Evolutionary conservation across 805 yeast species (phyloP).

Genomic region (Nakazawaea pomicola): DNA sequence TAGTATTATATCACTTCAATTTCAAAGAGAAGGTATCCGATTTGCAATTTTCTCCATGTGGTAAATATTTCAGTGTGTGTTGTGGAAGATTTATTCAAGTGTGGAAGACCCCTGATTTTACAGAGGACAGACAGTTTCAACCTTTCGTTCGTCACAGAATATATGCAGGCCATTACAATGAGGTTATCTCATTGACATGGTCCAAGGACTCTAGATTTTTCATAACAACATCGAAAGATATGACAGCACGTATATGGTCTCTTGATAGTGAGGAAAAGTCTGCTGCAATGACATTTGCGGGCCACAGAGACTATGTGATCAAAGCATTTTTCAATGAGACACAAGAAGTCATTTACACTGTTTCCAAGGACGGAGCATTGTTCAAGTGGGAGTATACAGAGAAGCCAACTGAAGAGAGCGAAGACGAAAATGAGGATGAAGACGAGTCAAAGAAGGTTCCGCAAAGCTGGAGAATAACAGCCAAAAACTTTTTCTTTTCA

Average conservation of each 20-base stretch:
- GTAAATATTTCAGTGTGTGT: constrained; percentile 81
- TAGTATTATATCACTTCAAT: constrained; percentile 90
- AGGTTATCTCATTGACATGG: constrained; percentile 78
- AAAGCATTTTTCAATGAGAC: constrained; percentile 82
- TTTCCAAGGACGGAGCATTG: constrained; percentile 92
- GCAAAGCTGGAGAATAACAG: constrained; percentile 77
- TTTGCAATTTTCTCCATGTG: constrained; percentile 84
- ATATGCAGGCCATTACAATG: constrained; percentile 90
- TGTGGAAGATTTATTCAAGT: constrained; percentile 79
- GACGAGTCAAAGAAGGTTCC: constrained; percentile 30
- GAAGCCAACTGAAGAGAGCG: constrained; percentile 43
- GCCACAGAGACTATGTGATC: constrained; percentile 86
- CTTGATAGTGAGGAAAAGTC: constrained; percentile 61
- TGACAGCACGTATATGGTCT: constrained; percentile 84
- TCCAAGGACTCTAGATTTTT: constrained; percentile 86
- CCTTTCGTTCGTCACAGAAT: constrained; percentile 90
- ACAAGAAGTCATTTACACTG: constrained; percentile 87
- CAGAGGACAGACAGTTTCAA: constrained; percentile 89
- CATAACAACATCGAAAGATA: constrained; percentile 81
- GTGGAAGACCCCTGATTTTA: constrained; percentile 83
- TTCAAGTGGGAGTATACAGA: constrained; percentile 86
- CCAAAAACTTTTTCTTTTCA: constrained; percentile 69
- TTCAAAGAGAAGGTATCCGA: constrained; percentile 76
- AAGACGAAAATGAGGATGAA: constrained; percentile 36
- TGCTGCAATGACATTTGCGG: constrained; percentile 84